Base-by-base conservation (phyloP, 164 flowering plant species). In the Tinospora cordifolia region DNA sequence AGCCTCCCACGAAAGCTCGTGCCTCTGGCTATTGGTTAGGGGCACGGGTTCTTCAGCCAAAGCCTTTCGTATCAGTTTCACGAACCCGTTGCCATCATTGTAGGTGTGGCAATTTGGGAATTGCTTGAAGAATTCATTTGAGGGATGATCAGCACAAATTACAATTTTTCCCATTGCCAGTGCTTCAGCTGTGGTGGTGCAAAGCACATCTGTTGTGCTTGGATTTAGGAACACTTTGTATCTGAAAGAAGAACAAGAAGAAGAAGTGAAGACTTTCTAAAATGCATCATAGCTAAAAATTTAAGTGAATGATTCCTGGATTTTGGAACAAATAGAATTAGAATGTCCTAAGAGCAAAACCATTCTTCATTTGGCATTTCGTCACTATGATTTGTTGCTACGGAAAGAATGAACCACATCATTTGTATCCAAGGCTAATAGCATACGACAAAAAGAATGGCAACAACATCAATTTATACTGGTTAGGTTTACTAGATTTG, bases 151-250 rank as follows among this genome's bases (percentile, higher is more conserved):
- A 15, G 99, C 91, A 68, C 98, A 94, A 1, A 92, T 79, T 0
- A 90, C 96, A 22, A 90, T 76, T 75, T 94, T 94, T 15, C 98
- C 98, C 98, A 92, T 94, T 3, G 96, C 98, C 75, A 94, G 76
- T 46, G 99, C 99, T 81, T 94, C 99, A 0, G 98, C 96, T 30
- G 98, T 86, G 27, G 99, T 90, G 25, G 99, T 92, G 85, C 98
- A 91, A 51, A 93, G 93, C 19, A 93, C 97, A 70, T 93, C 98
- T 1, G 97, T 87, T 27, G 97, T 92, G 89, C 97, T 94, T 74
- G 99, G 98, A 79, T 94, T 94, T 49, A 94, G 71, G 77, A 92
- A 88, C 74, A 94, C 93, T 77, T 89, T 92, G 72, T 88, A 92
- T 63, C 97, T 94, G 88, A 22, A 62, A 34, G 9, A 26, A 24